These are phyloP conservation scores for Pythium biforme DNA, from an alignment of 352 stramenopile genomes.

Conservation along the genomic window DNA sequence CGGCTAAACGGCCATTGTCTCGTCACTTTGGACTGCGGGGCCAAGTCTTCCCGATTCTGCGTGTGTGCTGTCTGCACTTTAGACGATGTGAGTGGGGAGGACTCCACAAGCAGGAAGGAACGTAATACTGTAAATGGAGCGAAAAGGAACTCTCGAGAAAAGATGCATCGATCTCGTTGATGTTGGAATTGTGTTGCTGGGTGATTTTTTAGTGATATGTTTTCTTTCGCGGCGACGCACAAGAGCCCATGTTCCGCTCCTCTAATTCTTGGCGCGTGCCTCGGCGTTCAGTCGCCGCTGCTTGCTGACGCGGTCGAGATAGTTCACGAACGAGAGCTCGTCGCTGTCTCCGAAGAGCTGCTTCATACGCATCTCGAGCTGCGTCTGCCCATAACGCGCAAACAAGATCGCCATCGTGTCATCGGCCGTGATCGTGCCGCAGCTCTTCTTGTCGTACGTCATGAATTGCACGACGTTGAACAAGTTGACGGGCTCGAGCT, in stretches of 20 bases:
- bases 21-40: constrained; percentile 16
- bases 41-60: constrained; percentile 4
- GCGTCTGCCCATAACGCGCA: constrained; percentile 85
- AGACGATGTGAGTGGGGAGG: constrained; percentile 11
- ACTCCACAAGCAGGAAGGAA: constrained; percentile 10
- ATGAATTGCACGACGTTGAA: constrained; percentile 98
- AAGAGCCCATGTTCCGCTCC: background rate
- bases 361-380: constrained; percentile 91
- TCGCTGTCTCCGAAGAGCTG: constrained; percentile 89
- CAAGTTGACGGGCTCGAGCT: constrained; percentile 94
- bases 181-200: background rate
- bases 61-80: constrained; percentile 16
- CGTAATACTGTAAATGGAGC: constrained; percentile 30
- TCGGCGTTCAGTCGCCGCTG: constrained; percentile 69
- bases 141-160: constrained; percentile 15
- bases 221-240: background rate
- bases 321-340: constrained; percentile 79
- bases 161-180: constrained; percentile 1
- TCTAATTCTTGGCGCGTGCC: constrained; percentile 43
- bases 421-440: constrained; percentile 93
- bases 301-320: constrained; percentile 71
- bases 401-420: constrained; percentile 99
- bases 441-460: constrained; percentile 96
- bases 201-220: background rate
- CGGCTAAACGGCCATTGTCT: constrained; percentile 45